Conservation (phyloP, 1,284 basidiomycete genomes). For the Mrakiaceae sp. region DNA sequence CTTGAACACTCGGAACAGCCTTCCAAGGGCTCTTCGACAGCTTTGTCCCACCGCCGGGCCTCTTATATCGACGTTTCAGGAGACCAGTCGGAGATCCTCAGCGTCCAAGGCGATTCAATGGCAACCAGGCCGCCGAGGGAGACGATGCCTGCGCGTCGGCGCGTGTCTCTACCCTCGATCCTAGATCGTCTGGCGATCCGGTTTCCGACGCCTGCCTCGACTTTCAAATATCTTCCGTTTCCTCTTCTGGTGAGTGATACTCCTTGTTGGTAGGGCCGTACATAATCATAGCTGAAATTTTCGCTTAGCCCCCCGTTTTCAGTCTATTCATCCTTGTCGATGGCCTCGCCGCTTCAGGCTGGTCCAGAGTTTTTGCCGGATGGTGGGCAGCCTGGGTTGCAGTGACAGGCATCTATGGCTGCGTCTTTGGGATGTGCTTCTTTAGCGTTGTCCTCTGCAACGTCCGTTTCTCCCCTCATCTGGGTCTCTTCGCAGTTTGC, state of each 20-base stretch:
- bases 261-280: conserved; percentile 21
- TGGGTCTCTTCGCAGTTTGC: conserved; percentile 12
- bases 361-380: conserved; percentile 71
- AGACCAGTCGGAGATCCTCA: no score
- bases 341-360: conserved; percentile 70
- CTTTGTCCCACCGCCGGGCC: no score
- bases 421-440: conserved; percentile 42
- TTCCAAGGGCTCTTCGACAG: no score
- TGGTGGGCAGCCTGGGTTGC: conserved; percentile 52
- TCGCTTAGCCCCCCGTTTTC: conserved; percentile 36
- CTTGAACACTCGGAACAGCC: no score
- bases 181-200: neutral
- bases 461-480: conserved; percentile 33
- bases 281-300: neutral
- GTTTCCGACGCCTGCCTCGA: neutral
- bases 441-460: conserved; percentile 68
- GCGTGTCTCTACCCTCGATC: neutral
- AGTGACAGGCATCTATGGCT: conserved; percentile 34
- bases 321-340: conserved; percentile 92
- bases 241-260: conserved; percentile 3
- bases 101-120: no score
- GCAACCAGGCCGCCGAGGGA: no score
- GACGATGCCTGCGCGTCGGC: no score
- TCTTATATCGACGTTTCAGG: no score
- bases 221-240: neutral